Evolutionary conservation across 2,329 filamentous ascomycete genomes (phyloP).

Genomic region (Macrophomina pseudophaseolina): DNA sequence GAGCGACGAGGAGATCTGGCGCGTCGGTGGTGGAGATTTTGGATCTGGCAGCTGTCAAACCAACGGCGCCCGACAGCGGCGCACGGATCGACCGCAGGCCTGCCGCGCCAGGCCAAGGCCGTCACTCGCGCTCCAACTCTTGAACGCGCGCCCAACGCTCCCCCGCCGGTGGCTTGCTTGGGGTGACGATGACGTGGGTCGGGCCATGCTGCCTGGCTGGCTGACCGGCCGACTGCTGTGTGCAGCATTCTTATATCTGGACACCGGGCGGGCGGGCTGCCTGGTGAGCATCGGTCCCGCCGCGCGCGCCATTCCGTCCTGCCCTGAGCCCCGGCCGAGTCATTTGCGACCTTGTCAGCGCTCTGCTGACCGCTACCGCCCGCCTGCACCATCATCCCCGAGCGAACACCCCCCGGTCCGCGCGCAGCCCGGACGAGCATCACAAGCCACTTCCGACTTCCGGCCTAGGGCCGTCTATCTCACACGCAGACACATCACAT

Average conservation of each 20-base stretch:
- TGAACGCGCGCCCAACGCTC: background rate
- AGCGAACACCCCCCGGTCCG: conserved; percentile 1
- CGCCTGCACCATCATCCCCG: background rate
- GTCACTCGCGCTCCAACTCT: background rate
- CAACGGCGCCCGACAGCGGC: background rate
- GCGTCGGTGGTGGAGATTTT: background rate
- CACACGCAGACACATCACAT: background rate
- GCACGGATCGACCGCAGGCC: background rate
- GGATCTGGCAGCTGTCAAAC: conserved; percentile 1
- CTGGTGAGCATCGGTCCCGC: too few relatives aligned
- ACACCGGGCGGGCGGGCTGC: background rate
- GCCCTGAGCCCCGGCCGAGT: background rate
- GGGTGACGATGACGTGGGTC: conserved; percentile 8
- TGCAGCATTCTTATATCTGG: too few relatives aligned
- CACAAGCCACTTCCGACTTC: conserved; percentile 22
- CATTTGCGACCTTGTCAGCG: background rate
- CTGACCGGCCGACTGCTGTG: too few relatives aligned
- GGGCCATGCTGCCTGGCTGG: background rate
- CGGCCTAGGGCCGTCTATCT: background rate
- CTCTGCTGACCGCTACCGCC: conserved; percentile 2
- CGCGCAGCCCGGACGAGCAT: conserved; percentile 21
- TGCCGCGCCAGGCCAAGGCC: background rate
- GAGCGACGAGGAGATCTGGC: background rate
- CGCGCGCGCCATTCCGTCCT: too few relatives aligned
- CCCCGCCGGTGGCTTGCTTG: too few relatives aligned